These are phyloP conservation scores for Calonectria pauciramosa DNA, from an alignment of 2,329 filamentous ascomycete species.

Conservation along the genomic window DNA sequence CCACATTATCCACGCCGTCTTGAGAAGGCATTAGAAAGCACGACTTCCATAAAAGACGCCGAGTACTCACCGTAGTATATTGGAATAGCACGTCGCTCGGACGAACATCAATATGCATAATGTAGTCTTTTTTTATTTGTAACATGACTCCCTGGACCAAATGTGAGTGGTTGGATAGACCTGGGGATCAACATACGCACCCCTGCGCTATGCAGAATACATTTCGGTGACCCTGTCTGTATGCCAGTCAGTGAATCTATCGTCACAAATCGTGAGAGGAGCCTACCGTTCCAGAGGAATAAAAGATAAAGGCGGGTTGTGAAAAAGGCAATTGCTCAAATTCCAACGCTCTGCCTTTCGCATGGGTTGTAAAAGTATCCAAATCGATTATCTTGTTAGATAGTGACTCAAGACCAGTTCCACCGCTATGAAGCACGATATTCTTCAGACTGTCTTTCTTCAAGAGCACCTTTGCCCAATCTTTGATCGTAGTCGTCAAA, in stretches of 20 bases:
- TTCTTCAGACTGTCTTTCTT: not conserved
- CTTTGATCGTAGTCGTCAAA: not conserved
- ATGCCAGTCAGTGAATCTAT: not conserved
- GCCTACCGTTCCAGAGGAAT: slow-evolving; percentile 18
- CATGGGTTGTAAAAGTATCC: not conserved
- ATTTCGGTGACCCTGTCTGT: slow-evolving; percentile 16
- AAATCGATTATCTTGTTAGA: not conserved
- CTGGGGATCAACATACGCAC: not conserved
- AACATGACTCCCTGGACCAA: not conserved
- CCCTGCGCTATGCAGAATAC: slow-evolving; percentile 16
- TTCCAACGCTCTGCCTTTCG: not conserved
- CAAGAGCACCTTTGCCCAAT: not conserved
- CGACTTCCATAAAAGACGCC: not conserved
- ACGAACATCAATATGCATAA: slow-evolving; percentile 7
- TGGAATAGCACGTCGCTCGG: slow-evolving; percentile 8
- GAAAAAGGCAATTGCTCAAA: slow-evolving; percentile 15
- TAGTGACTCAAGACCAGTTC: not conserved
- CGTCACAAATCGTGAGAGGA: too few relatives aligned
- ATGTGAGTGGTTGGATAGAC: not conserved
- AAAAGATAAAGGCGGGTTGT: slow-evolving; percentile 19
- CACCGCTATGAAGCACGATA: not conserved
- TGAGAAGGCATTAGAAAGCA: not conserved
- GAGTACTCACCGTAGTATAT: slow-evolving; percentile 13
- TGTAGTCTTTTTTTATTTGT: slow-evolving; percentile 21
- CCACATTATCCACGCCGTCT: slow-evolving; percentile 27